Evolutionary conservation across 139 green algal species (phyloP), one percentile per base, ranked within the genome.

Genomic region (Chlorella vulgaris): DNA sequence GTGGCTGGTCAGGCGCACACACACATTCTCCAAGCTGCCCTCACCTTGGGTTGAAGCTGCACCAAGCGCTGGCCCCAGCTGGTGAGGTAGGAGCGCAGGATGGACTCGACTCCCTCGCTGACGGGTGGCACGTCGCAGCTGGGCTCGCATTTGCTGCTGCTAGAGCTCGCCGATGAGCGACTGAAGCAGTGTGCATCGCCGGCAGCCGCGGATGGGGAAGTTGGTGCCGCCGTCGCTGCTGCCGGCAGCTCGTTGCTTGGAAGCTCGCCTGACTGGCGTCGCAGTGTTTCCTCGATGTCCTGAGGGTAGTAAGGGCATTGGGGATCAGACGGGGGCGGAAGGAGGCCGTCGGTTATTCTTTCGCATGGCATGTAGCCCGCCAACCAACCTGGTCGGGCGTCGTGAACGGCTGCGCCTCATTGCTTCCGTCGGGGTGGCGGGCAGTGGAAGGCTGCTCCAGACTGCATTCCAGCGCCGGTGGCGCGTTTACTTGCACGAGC

Each of bases 11-110:
- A n/a, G n/a, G n/a, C n/a, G n/a, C n/a, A n/a, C n/a, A n/a, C n/a
- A n/a, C n/a, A n/a, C n/a, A n/a, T n/a, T n/a, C n/a, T n/a, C n/a
- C n/a, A n/a, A n/a, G n/a, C n/a, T n/a, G n/a, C n/a, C n/a, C n/a
- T 0, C 67, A 88, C 84, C 78, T 88, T 88, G 29, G 84, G 84
- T 50, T 88, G 84, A 55, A 88, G 84, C 35, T 77, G 29, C 40
- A 82, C 43, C 29, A 88, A 50, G 13, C 76, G 66, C 31, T 74
- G 53, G 2, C 47, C 62, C 84, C 84, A 88, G 35, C 1, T 18
- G 42, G 26, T 10, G 29, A 84, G 31, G 29, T 79, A 29, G 40
- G 33, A 28, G 39, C 80, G 80, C 69, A 84, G 69, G 4, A 50
- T 31, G 7, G 39, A 40, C 29, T 84, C 69, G 22, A 80, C 33